A percentile compares a stretch with the other conserved stretches of the same genome.
Evolutionary conservation across 306 rosid genomes (phyloP).

Genomic region (Geum urbanum): DNA sequence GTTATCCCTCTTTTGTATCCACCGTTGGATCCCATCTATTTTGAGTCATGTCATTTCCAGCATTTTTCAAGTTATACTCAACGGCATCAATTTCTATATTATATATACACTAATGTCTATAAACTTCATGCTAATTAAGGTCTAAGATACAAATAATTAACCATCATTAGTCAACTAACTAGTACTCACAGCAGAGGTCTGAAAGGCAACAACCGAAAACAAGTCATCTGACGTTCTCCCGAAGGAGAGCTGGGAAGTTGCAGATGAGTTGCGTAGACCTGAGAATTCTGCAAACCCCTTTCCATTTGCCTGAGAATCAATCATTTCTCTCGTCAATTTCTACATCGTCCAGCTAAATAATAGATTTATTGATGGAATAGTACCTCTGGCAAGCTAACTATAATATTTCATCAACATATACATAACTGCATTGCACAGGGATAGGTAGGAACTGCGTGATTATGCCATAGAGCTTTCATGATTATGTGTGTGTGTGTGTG

Average conservation of each 20-base stretch:
- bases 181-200: constrained; percentile 81
- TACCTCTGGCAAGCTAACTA: no score
- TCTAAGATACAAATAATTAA: background rate
- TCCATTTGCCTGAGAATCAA: constrained; percentile 45
- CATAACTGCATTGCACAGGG: background rate
- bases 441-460: background rate
- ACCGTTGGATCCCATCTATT: constrained; percentile 56
- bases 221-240: constrained; percentile 66
- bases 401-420: background rate
- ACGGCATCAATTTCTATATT: background rate
- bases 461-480: background rate
- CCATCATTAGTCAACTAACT: background rate
- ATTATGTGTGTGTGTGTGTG: background rate
- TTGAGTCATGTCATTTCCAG: background rate
- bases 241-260: constrained; percentile 45
- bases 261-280: constrained; percentile 62
- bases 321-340: background rate
- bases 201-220: constrained; percentile 61
- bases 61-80: background rate
- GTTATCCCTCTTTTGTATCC: constrained; percentile 59
- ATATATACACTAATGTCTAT: background rate
- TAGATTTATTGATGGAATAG: no score
- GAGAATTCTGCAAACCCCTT: constrained; percentile 76
- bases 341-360: background rate
- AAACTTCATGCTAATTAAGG: background rate